phyloP scores from a whole-genome alignment of 169 alveolate species.

The Eimeria sp. region DNA sequence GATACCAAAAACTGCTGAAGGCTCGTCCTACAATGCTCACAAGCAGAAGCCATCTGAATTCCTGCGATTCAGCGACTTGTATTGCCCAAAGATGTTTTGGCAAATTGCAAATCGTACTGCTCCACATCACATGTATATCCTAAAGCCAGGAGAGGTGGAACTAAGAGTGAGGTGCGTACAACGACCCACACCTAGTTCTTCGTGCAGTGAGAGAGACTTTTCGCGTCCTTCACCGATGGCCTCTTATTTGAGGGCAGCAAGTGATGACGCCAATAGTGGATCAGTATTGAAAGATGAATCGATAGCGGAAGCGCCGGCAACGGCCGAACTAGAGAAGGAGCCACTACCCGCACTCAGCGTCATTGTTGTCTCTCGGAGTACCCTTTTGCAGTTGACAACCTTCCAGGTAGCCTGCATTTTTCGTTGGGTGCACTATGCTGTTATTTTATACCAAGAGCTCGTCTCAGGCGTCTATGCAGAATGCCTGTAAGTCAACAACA shows the following conservation, averaged over 20 bases:
- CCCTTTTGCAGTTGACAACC: slow-evolving; percentile 41
- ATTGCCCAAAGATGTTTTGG: slow-evolving; percentile 59
- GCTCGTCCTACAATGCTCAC: background rate
- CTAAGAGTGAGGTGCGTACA: slow-evolving; percentile 59
- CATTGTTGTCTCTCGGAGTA: background rate
- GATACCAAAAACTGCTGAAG: background rate
- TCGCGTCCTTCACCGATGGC: slow-evolving; percentile 29
- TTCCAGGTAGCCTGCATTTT: slow-evolving; percentile 55
- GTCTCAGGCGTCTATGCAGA: slow-evolving; percentile 73
- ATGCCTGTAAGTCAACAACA: slow-evolving; percentile 55
- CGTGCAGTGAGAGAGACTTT: background rate
- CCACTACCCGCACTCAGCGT: slow-evolving; percentile 34
- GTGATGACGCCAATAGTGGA: background rate
- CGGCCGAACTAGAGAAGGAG: slow-evolving; percentile 22
- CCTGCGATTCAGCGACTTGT: slow-evolving; percentile 42
- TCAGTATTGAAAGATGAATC: background rate
- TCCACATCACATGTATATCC: slow-evolving; percentile 37
- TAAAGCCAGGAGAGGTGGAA: slow-evolving; percentile 66
- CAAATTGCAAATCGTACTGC: slow-evolving; percentile 19
- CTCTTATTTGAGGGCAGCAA: background rate
- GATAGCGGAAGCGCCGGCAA: background rate
- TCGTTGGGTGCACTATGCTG: slow-evolving; percentile 62
- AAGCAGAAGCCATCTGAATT: background rate
- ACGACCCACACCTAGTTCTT: slow-evolving; percentile 52
- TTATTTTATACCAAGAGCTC: slow-evolving; percentile 48